Evolutionary conservation across 208 protist species (phyloP), one percentile per base, ranked within the genome.

Genomic region (Acanthamoeba pearcei): DNA sequence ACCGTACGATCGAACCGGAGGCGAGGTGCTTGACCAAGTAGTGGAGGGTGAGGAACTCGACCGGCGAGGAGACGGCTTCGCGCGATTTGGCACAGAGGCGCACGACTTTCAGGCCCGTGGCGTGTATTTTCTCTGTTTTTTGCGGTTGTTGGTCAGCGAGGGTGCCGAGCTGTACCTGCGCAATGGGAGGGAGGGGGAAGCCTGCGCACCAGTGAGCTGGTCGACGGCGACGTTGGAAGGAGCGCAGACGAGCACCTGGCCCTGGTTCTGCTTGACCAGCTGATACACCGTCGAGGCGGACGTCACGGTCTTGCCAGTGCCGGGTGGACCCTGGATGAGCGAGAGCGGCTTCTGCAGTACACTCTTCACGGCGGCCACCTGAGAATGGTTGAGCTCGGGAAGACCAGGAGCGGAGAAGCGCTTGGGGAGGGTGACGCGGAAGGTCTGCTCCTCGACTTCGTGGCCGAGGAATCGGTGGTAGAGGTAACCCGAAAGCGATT

Each of bases 241-340:
- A 5, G 99, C 99, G 95, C 98, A 98, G 9, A 99, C 98, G 15
- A 99, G 96, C 2, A 99, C 97, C 94, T 97, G 96, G 27, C 93
- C 70, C 76, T 97, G 72, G 32, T 93, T 95, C 51, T 96, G 42
- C 29, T 98, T 42, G 9, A 97, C 95, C 15, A 99, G 86, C 82
- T 99, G 98, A 85, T 99, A 99, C 9, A 99, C 98, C 80, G 99
- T 98, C 22, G 98, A 98, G 0, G 99, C 99, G 12, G 97, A 98
- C 6, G 98, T 99, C 15, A 99, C 97, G 6, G 99, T 99, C 95
- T 99, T 99, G 32, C 99, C 99, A 12, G 99, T 99, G n/a, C 99
- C 99, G 29, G 99, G 99, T 72, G 99, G 99, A 82, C 99, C 98
- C 95, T 99, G 98, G 85, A 99, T 99, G 9, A 99, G 90, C 49